These are phyloP conservation scores for Incumbomyces lentus DNA, from an alignment of 2,329 filamentous ascomycete genomes.

Conservation along the genomic window DNA sequence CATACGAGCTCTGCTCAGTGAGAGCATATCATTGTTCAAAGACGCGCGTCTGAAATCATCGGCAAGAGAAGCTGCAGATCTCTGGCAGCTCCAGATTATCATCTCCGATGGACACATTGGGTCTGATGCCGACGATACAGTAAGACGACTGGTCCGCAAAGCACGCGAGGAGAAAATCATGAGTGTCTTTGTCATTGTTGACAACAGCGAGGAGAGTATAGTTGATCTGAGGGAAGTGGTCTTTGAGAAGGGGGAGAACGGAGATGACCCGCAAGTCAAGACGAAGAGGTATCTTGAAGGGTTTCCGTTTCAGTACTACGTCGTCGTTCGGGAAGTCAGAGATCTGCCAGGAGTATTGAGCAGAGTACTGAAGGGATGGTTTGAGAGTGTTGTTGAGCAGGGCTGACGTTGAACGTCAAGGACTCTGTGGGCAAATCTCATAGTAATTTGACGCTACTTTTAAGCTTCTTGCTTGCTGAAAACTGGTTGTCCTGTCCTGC, in stretches of 20 bases:
- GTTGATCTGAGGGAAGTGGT: conserved; percentile 79
- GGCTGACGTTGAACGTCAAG: neutral
- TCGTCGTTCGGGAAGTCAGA: conserved; percentile 83
- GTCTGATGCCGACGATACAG: conserved; percentile 66
- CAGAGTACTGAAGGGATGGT: conserved; percentile 88
- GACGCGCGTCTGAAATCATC: conserved; percentile 54
- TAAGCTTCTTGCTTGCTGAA: no score
- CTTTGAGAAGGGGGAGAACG: conserved; percentile 53
- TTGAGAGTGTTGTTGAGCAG: conserved; percentile 54
- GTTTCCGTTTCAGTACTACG: conserved; percentile 94
- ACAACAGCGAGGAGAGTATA: conserved; percentile 52
- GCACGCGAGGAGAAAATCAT: conserved; percentile 91
- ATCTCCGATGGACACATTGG: conserved; percentile 82
- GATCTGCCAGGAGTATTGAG: conserved; percentile 84
- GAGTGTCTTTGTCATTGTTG: conserved; percentile 96
- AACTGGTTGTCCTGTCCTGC: no score
- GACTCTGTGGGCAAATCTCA: no score
- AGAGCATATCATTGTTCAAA: conserved; percentile 72
- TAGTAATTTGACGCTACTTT: no score
- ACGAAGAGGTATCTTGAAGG: conserved; percentile 88
- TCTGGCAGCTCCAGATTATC: conserved; percentile 92
- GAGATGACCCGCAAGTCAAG: conserved; percentile 56
- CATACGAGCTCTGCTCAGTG: conserved; percentile 64
- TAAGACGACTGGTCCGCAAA: conserved; percentile 71
- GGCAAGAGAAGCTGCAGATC: conserved; percentile 50